These are phyloP conservation scores for Penicillium longicatenatum DNA, from an alignment of 495 filamentous ascomycete species.

Conservation along the genomic window DNA sequence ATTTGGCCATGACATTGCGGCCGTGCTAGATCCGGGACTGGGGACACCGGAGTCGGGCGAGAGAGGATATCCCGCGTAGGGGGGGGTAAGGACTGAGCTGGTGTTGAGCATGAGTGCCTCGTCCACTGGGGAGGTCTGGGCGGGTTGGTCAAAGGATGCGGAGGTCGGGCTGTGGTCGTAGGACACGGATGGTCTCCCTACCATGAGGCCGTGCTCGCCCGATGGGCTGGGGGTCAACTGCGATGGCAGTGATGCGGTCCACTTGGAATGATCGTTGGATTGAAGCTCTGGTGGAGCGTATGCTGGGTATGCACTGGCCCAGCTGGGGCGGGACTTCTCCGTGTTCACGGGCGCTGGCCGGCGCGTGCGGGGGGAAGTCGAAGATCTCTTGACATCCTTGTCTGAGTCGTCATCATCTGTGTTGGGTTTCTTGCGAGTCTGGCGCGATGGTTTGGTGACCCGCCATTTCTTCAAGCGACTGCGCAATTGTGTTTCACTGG, in stretches of 20 bases:
- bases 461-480: constrained; percentile 53
- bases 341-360: constrained; percentile 8
- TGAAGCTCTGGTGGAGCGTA: constrained; percentile 21
- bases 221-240: constrained; percentile 32
- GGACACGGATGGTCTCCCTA: constrained; percentile 18
- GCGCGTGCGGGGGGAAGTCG: constrained; percentile 25
- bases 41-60: constrained; percentile 30
- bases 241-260: constrained; percentile 26
- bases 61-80: constrained; percentile 29
- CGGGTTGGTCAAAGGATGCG: constrained; percentile 32
- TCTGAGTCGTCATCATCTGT: constrained; percentile 28
- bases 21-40: constrained; percentile 19
- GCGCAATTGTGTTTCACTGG: constrained; percentile 49
- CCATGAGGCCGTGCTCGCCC: constrained; percentile 26
- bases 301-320: constrained; percentile 17
- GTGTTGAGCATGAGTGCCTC: constrained; percentile 25
- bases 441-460: constrained; percentile 51
- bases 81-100: constrained; percentile 24
- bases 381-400: constrained; percentile 29
- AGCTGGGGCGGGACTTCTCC: constrained; percentile 17
- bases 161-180: constrained; percentile 25
- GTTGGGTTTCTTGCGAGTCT: constrained; percentile 44
- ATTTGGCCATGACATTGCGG: constrained; percentile 22
- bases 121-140: constrained; percentile 29
- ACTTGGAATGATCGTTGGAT: constrained; percentile 19